A percentile compares a stretch with the other conserved stretches of the same genome.
These are phyloP conservation scores for Cordyceps fumosorosea DNA, from an alignment of 2,329 filamentous ascomycete genomes.

Conservation along the genomic window DNA sequence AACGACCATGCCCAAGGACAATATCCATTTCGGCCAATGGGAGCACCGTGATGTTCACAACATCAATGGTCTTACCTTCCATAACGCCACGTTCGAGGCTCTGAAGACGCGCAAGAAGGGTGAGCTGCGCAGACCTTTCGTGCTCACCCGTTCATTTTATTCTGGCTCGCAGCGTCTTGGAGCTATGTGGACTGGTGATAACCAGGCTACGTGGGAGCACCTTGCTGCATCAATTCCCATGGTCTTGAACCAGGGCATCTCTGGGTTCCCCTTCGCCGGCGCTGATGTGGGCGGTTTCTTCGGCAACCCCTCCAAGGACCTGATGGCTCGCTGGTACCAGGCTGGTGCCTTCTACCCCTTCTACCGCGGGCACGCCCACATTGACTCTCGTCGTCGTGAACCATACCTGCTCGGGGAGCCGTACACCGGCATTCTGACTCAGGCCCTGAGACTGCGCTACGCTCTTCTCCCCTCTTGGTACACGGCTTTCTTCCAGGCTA, in stretches of 20 bases:
- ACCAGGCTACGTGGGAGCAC: slow-evolving; percentile 88
- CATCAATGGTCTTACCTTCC: slow-evolving; percentile 87
- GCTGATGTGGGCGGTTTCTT: slow-evolving; percentile 98
- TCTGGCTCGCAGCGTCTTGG: slow-evolving; percentile 82
- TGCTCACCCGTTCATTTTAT: slow-evolving; percentile 88
- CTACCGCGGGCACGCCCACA: slow-evolving; percentile 95
- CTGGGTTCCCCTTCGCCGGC: slow-evolving; percentile 88
- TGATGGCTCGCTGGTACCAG: slow-evolving; percentile 93
- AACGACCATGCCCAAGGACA: slow-evolving; percentile 98
- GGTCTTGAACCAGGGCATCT: slow-evolving; percentile 86
- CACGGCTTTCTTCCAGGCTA: slow-evolving; percentile 89
- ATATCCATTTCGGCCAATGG: slow-evolving; percentile 85
- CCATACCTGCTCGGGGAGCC: slow-evolving; percentile 84
- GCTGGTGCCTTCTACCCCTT: slow-evolving; percentile 96
- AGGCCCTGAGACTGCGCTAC: slow-evolving; percentile 84
- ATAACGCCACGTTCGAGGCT: slow-evolving; percentile 88
- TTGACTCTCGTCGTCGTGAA: slow-evolving; percentile 88
- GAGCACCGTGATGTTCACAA: slow-evolving; percentile 97
- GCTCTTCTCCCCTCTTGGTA: slow-evolving; percentile 90
- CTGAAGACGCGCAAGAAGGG: slow-evolving; percentile 79
- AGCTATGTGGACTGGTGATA: slow-evolving; percentile 99
- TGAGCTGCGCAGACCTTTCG: slow-evolving; percentile 78
- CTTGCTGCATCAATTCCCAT: slow-evolving; percentile 87
- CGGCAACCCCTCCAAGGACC: slow-evolving; percentile 87
- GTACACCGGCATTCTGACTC: slow-evolving; percentile 77